Base-by-base conservation (phyloP, 768 basidiomycete species). In the Mrakia blollopis region DNA sequence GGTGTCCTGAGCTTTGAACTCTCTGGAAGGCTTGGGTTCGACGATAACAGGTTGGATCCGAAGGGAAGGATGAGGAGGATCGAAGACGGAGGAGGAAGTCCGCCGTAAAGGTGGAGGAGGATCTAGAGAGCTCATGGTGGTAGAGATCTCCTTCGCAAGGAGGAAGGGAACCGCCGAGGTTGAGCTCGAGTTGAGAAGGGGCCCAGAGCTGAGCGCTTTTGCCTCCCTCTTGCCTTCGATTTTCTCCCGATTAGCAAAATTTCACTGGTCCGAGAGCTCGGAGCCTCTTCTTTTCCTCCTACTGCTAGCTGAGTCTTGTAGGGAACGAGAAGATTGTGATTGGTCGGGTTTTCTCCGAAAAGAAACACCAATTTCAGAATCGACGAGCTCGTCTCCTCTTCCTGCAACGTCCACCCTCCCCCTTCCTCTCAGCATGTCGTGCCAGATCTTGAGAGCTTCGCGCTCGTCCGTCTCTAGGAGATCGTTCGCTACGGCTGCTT, bases 401-500 rank as follows among this genome's bases (percentile, higher is more conserved):
- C 57, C 28, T 37, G 16, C 65, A 68, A 68, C 65, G 37, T 68
- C 65, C 39, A 25, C 65, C 21, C 39, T n/a, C 65, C 37, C 37
- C 65, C 25, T 39, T 68, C 39, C 28, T 30, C 37, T 14, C 35
- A n/a, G n/a, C 65, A 68, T 68, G 65, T 68, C 65, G 18, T 68
- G 35, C 18, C 37, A 39, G 65, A 39, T 68, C 21, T 39, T 68
- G 21, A 16, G 65, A 68, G 65, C 37, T 9, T 68, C 65, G 35
- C 65, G 65, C 57, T 57, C 57, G 9, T 57, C 57, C 57, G 23
- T n/a, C 3, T 57, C 57, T 28, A 57, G 57, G 37, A 35, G 65
- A 30, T 68, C 65, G 9, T 68, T 68, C 37, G 65, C 65, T 13
- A 68, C 65, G 16, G 65, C 65, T 10, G 35, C 65, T 10, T 68